Percentiles rank a stretch among this genome's conserved stretches.
Conservation (phyloP, 208 protist species). For the Spongospora subterranea region DNA sequence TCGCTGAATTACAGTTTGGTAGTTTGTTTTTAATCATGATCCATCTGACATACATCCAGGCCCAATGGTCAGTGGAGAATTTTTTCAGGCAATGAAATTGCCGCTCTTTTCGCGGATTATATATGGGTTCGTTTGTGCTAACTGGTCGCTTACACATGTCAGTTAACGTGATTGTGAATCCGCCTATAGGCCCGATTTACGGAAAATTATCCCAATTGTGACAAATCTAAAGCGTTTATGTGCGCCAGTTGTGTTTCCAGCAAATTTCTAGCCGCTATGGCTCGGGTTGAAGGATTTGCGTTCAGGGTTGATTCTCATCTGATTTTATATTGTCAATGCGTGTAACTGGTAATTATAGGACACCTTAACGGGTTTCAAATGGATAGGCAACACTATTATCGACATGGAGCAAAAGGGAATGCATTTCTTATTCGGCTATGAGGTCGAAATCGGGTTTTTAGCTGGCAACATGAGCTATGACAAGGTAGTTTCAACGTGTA, state of each 20-base stretch:
- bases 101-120: slow-evolving; percentile 53
- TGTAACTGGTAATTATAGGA: slow-evolving; percentile 14
- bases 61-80: slow-evolving; percentile 31
- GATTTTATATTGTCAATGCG: background rate
- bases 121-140: slow-evolving; percentile 33
- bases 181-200: background rate
- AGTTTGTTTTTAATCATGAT: background rate
- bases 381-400: slow-evolving; percentile 26
- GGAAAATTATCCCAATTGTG: slow-evolving; percentile 1
- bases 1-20: slow-evolving; percentile 57
- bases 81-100: slow-evolving; percentile 61
- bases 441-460: slow-evolving; percentile 40
- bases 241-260: slow-evolving; percentile 25
- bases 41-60: background rate
- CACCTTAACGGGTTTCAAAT: slow-evolving; percentile 41
- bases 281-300: background rate
- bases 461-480: slow-evolving; percentile 52
- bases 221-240: slow-evolving; percentile 7
- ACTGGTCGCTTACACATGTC: background rate
- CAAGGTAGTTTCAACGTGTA: slow-evolving; percentile 14
- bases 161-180: no score
- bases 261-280: slow-evolving; percentile 46
- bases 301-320: background rate
- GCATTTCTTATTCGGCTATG: background rate
- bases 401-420: background rate